A percentile compares a stretch with the other conserved stretches of the same genome.
Evolutionary conservation across 257 asterid genomes (phyloP).

Genomic region (Nicotiana obtusifolia): DNA sequence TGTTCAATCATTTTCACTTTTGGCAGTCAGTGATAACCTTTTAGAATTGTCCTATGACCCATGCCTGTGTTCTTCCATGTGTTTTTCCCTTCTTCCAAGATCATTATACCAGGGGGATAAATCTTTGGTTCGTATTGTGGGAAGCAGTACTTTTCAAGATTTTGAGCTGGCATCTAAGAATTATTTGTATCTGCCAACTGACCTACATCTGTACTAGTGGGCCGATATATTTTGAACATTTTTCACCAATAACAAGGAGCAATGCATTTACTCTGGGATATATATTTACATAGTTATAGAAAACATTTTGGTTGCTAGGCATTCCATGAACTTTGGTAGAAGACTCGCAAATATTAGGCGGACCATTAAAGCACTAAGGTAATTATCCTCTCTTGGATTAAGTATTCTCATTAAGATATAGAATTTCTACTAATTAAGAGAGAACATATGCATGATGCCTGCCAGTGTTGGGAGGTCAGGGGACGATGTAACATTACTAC

Average conservation of each 20-base stretch:
- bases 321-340: neutral
- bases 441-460: neutral
- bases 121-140: neutral
- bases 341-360: neutral
- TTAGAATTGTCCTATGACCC: slow-evolving; percentile 8
- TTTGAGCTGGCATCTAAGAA: slow-evolving; percentile 9
- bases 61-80: slow-evolving; percentile 1
- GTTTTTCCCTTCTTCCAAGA: slow-evolving; percentile 10
- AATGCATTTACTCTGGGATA: neutral
- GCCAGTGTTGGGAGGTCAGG: no score
- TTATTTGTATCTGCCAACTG: neutral
- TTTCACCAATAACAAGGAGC: neutral
- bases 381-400: neutral
- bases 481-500: no score
- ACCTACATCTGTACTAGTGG: neutral
- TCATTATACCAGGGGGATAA: neutral
- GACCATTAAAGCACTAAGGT: neutral
- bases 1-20: slow-evolving; percentile 5
- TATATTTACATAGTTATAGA: neutral
- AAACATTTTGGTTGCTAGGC: neutral
- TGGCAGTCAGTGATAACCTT: neutral
- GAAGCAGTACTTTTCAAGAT: neutral
- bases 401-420: no score
- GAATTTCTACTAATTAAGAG: neutral
- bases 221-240: neutral